Evolutionary conservation across 2,329 filamentous ascomycete species (phyloP).

Genomic region (Pseudocercospora ulei): DNA sequence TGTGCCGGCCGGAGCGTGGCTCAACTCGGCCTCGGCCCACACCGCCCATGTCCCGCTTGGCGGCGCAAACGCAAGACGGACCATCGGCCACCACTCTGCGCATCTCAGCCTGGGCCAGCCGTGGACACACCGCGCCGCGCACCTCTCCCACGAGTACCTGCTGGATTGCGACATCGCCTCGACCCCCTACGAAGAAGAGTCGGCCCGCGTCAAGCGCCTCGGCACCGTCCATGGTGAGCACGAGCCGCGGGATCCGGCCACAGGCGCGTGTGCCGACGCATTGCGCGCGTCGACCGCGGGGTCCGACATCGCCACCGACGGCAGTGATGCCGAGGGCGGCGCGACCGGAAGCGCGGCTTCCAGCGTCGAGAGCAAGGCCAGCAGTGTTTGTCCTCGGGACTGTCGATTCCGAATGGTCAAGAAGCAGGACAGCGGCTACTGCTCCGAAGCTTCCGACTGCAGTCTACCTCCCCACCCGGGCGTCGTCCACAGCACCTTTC

Average conservation of each 20-base stretch:
- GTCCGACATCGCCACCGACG: constrained; percentile 2
- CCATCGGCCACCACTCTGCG: constrained; percentile 2
- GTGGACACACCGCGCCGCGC: constrained; percentile 22
- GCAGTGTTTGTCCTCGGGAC: neutral
- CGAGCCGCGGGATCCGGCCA: constrained; percentile 12
- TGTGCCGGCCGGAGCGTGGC: constrained; percentile 17
- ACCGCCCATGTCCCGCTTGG: no score
- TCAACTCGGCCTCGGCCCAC: constrained; percentile 13
- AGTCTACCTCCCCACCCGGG: constrained; percentile 5
- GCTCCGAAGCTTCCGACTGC: constrained; percentile 27
- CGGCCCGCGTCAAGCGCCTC: constrained; percentile 24
- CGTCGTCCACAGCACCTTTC: constrained; percentile 2
- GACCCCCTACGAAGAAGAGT: constrained; percentile 22
- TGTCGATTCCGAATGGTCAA: constrained; percentile 10
- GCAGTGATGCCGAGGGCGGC: neutral
- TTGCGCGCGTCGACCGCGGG: constrained; percentile 25
- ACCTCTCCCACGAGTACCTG: constrained; percentile 25
- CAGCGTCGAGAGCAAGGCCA: constrained; percentile 8
- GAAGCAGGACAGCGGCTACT: constrained; percentile 33
- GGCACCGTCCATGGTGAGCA: constrained; percentile 26
- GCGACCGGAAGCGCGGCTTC: constrained; percentile 2
- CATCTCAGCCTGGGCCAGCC: constrained; percentile 18
- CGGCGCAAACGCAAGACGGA: no score
- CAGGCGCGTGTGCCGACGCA: constrained; percentile 25
- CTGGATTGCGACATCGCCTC: constrained; percentile 22